Evolutionary conservation across 2,329 filamentous ascomycete species (phyloP), one percentile per base, ranked within the genome.

Genomic region (Stagonosporopsis rhizophila): DNA sequence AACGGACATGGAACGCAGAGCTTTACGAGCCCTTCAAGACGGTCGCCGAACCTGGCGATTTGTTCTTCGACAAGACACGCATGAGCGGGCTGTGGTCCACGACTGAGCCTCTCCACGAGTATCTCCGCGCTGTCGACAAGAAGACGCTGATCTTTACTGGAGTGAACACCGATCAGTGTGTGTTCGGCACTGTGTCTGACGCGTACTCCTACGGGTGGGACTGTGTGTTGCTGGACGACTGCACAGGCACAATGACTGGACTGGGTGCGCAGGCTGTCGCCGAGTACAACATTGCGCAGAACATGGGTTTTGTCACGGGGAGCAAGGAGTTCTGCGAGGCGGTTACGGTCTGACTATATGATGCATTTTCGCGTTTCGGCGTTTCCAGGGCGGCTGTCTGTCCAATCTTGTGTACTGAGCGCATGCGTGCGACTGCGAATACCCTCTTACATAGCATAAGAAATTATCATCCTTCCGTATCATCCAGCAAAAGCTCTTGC

Each of bases 101-200:
- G 6, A 61, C 75, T 15, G 71, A 78, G 53, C 75, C 74, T 9
- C 68, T 79, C 32, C 76, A 79, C 61, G 67, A 74, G 53, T 79
- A 77, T 58, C 65, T 79, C 6, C 65, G 73, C 12, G 68, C 73
- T 51, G 73, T 70, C n/a, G 69, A 71, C 35, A 78, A 78, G 66
- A 78, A 77, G 61, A 78, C 76, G 0, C 58, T 79, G 19, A 60
- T 79, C 5, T 79, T 79, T 53, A 72, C 77, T 17, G 76, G 76
- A 20, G 75, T 78, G 46, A 79, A 79, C 58, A 79, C 76, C 9
- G 77, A 79, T 59, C 77, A 78, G 62, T 79, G 77, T 45, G 66
- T 79, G 11, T 73, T 78, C 25, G 77, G 76, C 22, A 79, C 76
- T 1, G 64, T 78, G 20, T 76, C 75, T 14, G 77, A 78, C 48